A percentile compares a stretch with the other conserved stretches of the same genome.
Conservation (phyloP, 495 filamentous ascomycete genomes). For the Cetradonia linearis region DNA sequence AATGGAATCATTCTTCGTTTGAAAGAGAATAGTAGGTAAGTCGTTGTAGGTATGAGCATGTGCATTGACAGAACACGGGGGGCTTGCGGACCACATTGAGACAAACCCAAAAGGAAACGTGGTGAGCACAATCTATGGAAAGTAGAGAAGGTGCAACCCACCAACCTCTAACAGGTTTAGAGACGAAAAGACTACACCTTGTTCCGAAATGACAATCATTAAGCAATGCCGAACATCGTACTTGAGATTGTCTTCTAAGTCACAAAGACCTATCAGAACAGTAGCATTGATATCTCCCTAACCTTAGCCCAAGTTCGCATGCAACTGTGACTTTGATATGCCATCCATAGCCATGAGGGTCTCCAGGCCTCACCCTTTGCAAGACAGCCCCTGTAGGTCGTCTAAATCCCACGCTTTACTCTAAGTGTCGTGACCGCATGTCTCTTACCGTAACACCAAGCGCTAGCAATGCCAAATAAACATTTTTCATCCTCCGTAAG, state of each 20-base stretch:
- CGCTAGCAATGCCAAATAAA: constrained; percentile 1
- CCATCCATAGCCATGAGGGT: not conserved
- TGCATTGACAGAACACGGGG: not conserved
- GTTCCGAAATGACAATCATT: not conserved
- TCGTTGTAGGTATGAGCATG: constrained; percentile 2
- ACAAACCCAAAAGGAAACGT: not conserved
- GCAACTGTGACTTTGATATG: not conserved
- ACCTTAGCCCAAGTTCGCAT: not conserved
- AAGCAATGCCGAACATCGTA: not conserved
- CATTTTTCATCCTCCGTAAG: not conserved
- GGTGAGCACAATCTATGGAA: not conserved
- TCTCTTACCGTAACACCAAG: constrained; percentile 1
- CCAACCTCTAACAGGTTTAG: not conserved
- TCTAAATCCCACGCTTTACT: not conserved
- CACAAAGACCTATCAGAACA: not conserved
- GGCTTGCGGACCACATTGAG: too few relatives aligned
- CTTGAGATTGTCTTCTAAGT: not conserved
- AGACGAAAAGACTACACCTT: not conserved
- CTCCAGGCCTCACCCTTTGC: not conserved
- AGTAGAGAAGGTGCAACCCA: not conserved
- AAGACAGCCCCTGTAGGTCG: not conserved
- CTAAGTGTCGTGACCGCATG: not conserved
- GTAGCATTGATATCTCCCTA: not conserved
- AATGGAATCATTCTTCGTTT: not conserved
- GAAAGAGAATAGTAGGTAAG: not conserved